A percentile compares a stretch with the other conserved stretches of the same genome.
phyloP scores from a whole-genome alignment of 1,284 basidiomycete species.

The Meripilus lineatus region DNA sequence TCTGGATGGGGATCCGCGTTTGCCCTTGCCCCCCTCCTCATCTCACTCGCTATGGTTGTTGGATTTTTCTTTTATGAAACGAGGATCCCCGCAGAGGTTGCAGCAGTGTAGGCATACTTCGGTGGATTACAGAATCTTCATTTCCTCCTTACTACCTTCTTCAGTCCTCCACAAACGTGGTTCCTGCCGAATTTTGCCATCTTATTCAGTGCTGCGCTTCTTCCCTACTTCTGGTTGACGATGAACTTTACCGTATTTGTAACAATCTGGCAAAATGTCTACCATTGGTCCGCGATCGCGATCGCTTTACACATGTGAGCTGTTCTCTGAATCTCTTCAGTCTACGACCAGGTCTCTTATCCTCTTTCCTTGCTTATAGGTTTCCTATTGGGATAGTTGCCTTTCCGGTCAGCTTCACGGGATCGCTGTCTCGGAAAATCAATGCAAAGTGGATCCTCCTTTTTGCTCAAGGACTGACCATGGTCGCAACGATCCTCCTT shows the following conservation, averaged over 20 bases:
- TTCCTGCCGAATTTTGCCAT: constrained; percentile 38
- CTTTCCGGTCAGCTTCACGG: constrained; percentile 34
- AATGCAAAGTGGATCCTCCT: constrained; percentile 43
- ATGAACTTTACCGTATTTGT: constrained; percentile 33
- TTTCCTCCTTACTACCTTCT: background rate
- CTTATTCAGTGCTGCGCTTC: constrained; percentile 32
- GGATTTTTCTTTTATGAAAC: constrained; percentile 41
- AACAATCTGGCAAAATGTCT: constrained; percentile 35
- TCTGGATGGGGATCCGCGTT: constrained; percentile 37
- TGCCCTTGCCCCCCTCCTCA: constrained; percentile 38
- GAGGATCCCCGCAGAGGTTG: constrained; percentile 29
- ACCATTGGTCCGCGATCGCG: constrained; percentile 34
- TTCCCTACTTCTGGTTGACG: constrained; percentile 41
- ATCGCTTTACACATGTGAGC: constrained; percentile 35
- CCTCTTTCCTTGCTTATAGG: constrained; percentile 19
- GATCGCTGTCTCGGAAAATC: constrained; percentile 32
- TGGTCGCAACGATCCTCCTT: constrained; percentile 38
- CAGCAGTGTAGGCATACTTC: constrained; percentile 32
- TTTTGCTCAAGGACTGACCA: constrained; percentile 31
- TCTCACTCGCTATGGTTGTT: constrained; percentile 34
- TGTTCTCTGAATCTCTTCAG: background rate
- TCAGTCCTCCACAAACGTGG: constrained; percentile 36
- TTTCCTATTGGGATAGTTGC: constrained; percentile 37
- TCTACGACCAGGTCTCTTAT: background rate
- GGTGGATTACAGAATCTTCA: background rate